A percentile compares a stretch with the other conserved stretches of the same genome.
Conservation (phyloP, 164 flowering plant genomes). For the Aristolochia californica region DNA sequence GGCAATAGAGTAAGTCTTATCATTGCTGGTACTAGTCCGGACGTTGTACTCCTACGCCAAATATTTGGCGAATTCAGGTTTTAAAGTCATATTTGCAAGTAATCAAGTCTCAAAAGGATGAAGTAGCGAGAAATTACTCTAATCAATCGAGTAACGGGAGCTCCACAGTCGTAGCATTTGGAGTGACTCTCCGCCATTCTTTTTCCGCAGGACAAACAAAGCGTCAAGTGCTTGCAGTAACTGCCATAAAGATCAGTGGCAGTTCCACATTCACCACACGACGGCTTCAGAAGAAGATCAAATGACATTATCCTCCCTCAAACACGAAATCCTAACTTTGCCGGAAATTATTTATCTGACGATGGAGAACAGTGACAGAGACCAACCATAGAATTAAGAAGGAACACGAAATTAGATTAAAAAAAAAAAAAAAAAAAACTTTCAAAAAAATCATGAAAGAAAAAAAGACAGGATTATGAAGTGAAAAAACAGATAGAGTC, state of each 20-base stretch:
- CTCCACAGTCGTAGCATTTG: constrained; percentile 71
- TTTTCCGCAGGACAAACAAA: constrained; percentile 75
- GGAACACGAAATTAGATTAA: too few species aligned
- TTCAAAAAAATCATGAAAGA: too few species aligned
- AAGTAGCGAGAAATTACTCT: constrained; percentile 26
- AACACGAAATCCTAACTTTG: too few species aligned
- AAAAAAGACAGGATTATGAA: too few species aligned
- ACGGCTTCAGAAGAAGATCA: constrained; percentile 62
- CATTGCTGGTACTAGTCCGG: constrained; percentile 49
- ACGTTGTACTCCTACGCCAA: constrained; percentile 73
- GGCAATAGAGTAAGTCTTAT: constrained; percentile 72
- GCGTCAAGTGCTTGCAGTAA: constrained; percentile 94
- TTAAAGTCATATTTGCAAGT: not conserved
- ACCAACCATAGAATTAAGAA: too few species aligned
- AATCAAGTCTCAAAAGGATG: not conserved
- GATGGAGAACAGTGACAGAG: not conserved
- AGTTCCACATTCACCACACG: constrained; percentile 67
- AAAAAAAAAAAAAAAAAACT: too few species aligned
- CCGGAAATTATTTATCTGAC: too few species aligned
- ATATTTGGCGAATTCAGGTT: not conserved
- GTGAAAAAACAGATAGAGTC: too few species aligned
- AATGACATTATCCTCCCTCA: constrained; percentile 39
- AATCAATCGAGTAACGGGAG: constrained; percentile 56
- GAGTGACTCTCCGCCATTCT: constrained; percentile 53
- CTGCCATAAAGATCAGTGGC: constrained; percentile 71